Evolutionary conservation across 2,329 filamentous ascomycete genomes (phyloP).

Genomic region (Thielaviopsis musarum): DNA sequence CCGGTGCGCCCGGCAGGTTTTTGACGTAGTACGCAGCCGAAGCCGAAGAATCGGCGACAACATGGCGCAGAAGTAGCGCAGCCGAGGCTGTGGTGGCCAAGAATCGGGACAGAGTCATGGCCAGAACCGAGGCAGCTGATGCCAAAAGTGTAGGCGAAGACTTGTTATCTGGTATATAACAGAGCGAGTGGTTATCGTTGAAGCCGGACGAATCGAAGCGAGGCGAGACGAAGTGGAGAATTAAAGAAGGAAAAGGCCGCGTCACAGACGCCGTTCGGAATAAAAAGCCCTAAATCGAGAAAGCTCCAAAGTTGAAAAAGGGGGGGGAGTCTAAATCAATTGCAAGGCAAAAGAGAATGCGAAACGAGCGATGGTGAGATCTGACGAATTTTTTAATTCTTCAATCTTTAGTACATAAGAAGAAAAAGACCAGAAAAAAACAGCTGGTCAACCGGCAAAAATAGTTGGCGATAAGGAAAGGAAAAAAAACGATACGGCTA

Average conservation of each 20-base stretch:
- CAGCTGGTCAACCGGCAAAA: background rate
- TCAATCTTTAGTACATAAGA: background rate
- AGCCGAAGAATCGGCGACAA: constrained; percentile 17
- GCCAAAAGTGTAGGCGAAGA: background rate
- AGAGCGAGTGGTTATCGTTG: background rate
- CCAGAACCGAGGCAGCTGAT: background rate
- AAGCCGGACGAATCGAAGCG: background rate
- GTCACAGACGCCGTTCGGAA: background rate
- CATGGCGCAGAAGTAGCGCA: constrained; percentile 14
- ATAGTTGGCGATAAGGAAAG: background rate
- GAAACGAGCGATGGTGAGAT: background rate
- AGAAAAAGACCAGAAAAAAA: background rate
- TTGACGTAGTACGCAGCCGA: constrained; percentile 62
- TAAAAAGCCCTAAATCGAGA: background rate
- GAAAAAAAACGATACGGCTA: background rate
- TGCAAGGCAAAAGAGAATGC: background rate
- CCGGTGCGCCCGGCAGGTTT: constrained; percentile 68
- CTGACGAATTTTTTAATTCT: background rate
- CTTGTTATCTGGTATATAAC: background rate
- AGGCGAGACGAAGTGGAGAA: background rate
- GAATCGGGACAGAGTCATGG: constrained; percentile 15
- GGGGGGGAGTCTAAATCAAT: background rate
- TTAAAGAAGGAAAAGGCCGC: background rate
- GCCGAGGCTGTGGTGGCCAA: constrained; percentile 5
- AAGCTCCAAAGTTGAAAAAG: background rate